These are phyloP conservation scores for Penicillium subrubescens DNA, from an alignment of 495 filamentous ascomycete species.

Conservation along the genomic window DNA sequence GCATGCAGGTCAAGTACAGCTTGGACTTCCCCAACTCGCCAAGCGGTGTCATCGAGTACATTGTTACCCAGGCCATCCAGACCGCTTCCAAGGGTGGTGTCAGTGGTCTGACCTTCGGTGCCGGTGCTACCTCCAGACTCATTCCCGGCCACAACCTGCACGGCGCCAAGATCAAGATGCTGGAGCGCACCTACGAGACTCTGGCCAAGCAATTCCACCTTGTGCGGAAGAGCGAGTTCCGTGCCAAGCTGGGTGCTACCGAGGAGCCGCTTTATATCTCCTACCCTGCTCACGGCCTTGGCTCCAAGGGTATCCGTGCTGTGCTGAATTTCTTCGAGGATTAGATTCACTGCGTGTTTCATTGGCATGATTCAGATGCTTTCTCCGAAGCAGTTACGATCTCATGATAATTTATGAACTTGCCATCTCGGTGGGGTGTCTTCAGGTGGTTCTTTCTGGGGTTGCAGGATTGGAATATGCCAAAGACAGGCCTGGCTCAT, in stretches of 20 bases:
- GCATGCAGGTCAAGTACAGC: conserved; percentile 87
- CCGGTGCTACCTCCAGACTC: conserved; percentile 67
- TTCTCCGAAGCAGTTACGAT: conserved; percentile 1
- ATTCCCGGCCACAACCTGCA: conserved; percentile 74
- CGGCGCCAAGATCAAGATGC: conserved; percentile 69
- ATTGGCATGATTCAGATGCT: not conserved
- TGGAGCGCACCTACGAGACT: conserved; percentile 74
- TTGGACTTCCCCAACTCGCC: conserved; percentile 82
- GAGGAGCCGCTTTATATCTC: conserved; percentile 81
- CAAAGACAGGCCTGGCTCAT: not conserved
- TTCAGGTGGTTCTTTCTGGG: not conserved
- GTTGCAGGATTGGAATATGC: not conserved
- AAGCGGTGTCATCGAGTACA: conserved; percentile 75
- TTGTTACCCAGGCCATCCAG: conserved; percentile 77
- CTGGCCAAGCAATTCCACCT: conserved; percentile 77
- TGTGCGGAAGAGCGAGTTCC: conserved; percentile 81
- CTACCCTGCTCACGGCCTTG: conserved; percentile 79
- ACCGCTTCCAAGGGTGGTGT: conserved; percentile 62
- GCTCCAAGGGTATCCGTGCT: conserved; percentile 72
- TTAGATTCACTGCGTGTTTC: conserved; percentile 22
- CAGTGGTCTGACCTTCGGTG: conserved; percentile 75
- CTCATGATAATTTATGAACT: conserved; percentile 10
- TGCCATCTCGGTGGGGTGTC: not conserved
- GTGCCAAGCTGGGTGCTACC: conserved; percentile 77
- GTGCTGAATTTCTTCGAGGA: conserved; percentile 85